Conservation (phyloP, 305 asterid species). For the Fraxinus dipetala region DNA sequence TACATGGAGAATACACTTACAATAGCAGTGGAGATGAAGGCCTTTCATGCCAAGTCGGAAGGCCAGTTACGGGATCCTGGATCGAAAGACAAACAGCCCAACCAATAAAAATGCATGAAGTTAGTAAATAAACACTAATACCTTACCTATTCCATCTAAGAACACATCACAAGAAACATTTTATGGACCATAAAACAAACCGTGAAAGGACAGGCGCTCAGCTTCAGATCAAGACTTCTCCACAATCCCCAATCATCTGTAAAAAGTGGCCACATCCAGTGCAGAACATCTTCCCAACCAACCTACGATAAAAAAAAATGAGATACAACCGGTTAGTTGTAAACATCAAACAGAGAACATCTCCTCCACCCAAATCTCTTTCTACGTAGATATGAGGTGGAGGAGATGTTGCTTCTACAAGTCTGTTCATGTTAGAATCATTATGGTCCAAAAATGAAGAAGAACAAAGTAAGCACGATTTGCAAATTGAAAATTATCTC, state of each 20-base stretch:
- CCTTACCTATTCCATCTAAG: constrained; percentile 19
- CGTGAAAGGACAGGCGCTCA: constrained; percentile 83
- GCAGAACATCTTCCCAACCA: constrained; percentile 85
- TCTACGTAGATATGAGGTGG: not conserved
- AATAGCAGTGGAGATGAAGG: constrained; percentile 75
- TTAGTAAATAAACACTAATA: constrained; percentile 15
- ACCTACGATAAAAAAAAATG: constrained; percentile 38
- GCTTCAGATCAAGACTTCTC: constrained; percentile 76
- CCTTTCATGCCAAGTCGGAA: constrained; percentile 86
- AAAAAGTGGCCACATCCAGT: constrained; percentile 99
- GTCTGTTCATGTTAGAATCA: constrained; percentile 6
- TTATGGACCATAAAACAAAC: constrained; percentile 42
- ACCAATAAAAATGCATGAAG: constrained; percentile 12
- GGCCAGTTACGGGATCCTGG: constrained; percentile 96
- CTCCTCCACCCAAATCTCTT: not conserved
- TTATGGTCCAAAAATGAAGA: constrained; percentile 7
- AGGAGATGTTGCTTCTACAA: not conserved
- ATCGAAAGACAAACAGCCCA: constrained; percentile 33
- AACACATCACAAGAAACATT: constrained; percentile 20
- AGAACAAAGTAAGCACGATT: not conserved
- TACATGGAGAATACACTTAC: constrained; percentile 47
- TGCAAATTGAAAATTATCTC: not conserved
- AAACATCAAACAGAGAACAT: not conserved
- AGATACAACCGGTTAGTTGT: not conserved
- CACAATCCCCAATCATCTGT: constrained; percentile 86